Evolutionary conservation across 2,329 filamentous ascomycete species (phyloP).

Genomic region (Alternaria ventricosa): DNA sequence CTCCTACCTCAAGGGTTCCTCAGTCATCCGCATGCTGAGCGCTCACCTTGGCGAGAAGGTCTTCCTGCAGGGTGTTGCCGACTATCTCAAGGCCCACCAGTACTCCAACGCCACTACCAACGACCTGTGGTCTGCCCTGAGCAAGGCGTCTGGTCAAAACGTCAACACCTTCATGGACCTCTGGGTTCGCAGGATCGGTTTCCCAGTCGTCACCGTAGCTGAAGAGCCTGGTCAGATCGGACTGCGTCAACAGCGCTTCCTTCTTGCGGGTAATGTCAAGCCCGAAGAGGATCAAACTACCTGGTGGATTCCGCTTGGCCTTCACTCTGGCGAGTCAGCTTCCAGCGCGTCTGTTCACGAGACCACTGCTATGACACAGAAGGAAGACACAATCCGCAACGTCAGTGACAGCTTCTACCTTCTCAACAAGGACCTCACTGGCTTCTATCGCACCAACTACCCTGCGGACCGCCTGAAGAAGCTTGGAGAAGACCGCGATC

Average conservation of each 20-base stretch:
- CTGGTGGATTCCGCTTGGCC: slow-evolving; percentile 93
- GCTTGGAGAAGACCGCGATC: slow-evolving; percentile 77
- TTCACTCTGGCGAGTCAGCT: slow-evolving; percentile 72
- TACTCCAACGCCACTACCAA: slow-evolving; percentile 91
- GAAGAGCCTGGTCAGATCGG: slow-evolving; percentile 84
- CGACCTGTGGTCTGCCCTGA: slow-evolving; percentile 88
- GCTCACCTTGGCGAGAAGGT: slow-evolving; percentile 85
- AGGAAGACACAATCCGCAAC: slow-evolving; percentile 76
- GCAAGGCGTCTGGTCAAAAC: slow-evolving; percentile 85
- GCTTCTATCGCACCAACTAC: slow-evolving; percentile 93
- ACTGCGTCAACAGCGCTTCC: slow-evolving; percentile 85
- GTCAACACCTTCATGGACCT: slow-evolving; percentile 87
- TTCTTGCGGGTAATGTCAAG: slow-evolving; percentile 89
- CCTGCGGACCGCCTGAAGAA: slow-evolving; percentile 81
- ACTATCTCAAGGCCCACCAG: slow-evolving; percentile 86
- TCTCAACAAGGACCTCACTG: slow-evolving; percentile 86
- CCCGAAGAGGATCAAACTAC: slow-evolving; percentile 87
- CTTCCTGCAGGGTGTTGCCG: slow-evolving; percentile 88
- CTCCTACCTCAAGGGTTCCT: slow-evolving; percentile 95
- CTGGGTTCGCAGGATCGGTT: slow-evolving; percentile 96
- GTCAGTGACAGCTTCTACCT: slow-evolving; percentile 87
- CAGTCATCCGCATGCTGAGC: slow-evolving; percentile 94
- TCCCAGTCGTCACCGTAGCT: slow-evolving; percentile 84
- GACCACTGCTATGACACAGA: slow-evolving; percentile 73
- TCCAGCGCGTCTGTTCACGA: slow-evolving; percentile 66